Conservation (phyloP, 345 rosid species). For the Gossypium raimondii region DNA sequence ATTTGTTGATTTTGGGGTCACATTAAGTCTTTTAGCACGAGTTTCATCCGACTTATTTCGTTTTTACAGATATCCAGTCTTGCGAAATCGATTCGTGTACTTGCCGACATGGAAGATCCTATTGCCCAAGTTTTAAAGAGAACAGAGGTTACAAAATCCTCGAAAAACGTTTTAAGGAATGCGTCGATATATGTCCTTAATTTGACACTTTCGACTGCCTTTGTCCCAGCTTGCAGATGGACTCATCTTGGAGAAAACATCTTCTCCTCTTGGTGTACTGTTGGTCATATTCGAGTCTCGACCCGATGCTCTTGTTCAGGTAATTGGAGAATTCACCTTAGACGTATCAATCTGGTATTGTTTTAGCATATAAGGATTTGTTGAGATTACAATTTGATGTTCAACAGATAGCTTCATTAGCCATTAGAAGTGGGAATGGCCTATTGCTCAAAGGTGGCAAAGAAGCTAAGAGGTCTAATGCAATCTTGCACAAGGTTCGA, state of each 20-base stretch:
- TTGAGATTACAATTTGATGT: not conserved
- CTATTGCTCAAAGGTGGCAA: conserved; percentile 91
- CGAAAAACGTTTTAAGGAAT: not conserved
- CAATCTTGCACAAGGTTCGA: conserved; percentile 69
- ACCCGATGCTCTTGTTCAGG: conserved; percentile 76
- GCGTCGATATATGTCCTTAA: not conserved
- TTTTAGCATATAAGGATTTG: not conserved
- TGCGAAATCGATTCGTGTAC: conserved; percentile 46
- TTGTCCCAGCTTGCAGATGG: conserved; percentile 60
- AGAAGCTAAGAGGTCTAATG: conserved; percentile 90
- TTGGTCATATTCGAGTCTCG: conserved; percentile 70
- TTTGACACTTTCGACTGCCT: not conserved
- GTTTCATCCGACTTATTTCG: not conserved
- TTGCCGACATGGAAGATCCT: conserved; percentile 59
- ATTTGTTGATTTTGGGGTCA: not conserved
- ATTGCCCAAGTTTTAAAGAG: conserved; percentile 40
- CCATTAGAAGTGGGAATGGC: conserved; percentile 87
- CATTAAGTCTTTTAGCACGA: not conserved
- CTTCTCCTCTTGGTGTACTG: conserved; percentile 67
- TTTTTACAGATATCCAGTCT: conserved; percentile 40
- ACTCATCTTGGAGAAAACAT: conserved; percentile 63
- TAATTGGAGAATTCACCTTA: conserved; percentile 15
- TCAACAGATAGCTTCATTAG: conserved; percentile 59
- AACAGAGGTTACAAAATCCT: conserved; percentile 41
- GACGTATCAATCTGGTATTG: not conserved